Percentiles rank a stretch among this genome's conserved stretches.
These are phyloP conservation scores for Ottelia alismoides DNA, from an alignment of 106 monocot genomes.

Conservation along the genomic window DNA sequence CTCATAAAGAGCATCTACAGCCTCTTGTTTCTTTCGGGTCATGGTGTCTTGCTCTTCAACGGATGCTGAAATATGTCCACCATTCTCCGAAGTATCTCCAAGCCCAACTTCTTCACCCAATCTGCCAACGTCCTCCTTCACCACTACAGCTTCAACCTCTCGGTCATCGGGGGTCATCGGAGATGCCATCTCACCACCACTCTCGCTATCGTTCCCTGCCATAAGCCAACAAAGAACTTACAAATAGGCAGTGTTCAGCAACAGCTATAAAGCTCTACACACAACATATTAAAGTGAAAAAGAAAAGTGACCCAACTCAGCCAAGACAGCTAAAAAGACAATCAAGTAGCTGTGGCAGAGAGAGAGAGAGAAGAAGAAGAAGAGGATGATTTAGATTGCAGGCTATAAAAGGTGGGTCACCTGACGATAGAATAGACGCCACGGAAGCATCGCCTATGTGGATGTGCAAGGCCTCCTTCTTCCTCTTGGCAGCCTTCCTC, in stretches of 20 bases:
- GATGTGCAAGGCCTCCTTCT: slow-evolving; percentile 5
- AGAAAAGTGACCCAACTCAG: too few relatives aligned
- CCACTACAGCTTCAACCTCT: too few relatives aligned
- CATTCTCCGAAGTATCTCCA: too few relatives aligned
- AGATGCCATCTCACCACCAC: not conserved
- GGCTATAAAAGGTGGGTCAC: not conserved
- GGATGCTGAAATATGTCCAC: too few relatives aligned
- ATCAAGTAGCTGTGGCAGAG: not conserved
- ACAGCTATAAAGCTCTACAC: not conserved
- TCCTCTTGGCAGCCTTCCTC: slow-evolving; percentile 11
- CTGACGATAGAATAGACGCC: not conserved
- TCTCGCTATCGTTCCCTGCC: not conserved
- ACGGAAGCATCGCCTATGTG: not conserved
- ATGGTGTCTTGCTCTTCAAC: too few relatives aligned
- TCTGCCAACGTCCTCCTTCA: too few relatives aligned
- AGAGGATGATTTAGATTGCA: not conserved
- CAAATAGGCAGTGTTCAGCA: not conserved
- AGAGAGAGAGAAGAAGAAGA: not conserved
- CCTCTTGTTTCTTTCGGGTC: too few relatives aligned
- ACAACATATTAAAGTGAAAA: not conserved
- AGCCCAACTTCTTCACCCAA: too few relatives aligned
- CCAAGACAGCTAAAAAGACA: slow-evolving; percentile 1
- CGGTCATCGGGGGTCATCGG: slow-evolving; percentile 1
- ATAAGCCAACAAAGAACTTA: not conserved
- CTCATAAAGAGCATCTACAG: too few relatives aligned